phyloP scores from a whole-genome alignment of 2,329 filamentous ascomycete species.

The Fusarium sp. region DNA sequence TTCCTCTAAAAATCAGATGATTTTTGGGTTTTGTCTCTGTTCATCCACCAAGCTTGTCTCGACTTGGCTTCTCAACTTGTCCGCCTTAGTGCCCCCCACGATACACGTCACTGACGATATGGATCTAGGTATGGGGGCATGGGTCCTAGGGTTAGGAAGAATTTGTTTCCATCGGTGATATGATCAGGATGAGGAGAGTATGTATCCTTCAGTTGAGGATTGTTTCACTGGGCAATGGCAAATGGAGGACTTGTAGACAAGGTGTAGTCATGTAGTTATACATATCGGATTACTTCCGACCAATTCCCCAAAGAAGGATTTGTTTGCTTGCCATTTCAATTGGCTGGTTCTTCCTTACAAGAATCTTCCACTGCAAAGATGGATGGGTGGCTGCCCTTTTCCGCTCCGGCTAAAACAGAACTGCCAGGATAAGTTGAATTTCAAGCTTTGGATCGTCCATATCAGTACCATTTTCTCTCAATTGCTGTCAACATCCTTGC shows the following conservation, averaged over 20 bases:
- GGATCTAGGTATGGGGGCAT: constrained; percentile 22
- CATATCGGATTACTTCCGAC: constrained; percentile 20
- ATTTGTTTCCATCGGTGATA: neutral
- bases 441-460: constrained; percentile 7
- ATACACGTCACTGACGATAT: constrained; percentile 35
- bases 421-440: neutral
- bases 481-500: constrained; percentile 18
- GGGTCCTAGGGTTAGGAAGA: constrained; percentile 21
- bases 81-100: constrained; percentile 26
- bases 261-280: neutral
- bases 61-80: constrained; percentile 5
- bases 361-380: constrained; percentile 5
- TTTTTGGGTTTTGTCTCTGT: constrained; percentile 1
- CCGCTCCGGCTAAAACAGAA: constrained; percentile 14
- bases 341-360: neutral
- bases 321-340: constrained; percentile 5
- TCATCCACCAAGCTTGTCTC: constrained; percentile 19
- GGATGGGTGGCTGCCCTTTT: constrained; percentile 12
- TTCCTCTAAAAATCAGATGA: constrained; percentile 1
- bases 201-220: neutral
- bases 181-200: constrained; percentile 2
- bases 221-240: neutral
- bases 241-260: constrained; percentile 1
- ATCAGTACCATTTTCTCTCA: constrained; percentile 1
- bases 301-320: neutral